Evolutionary conservation across 2,329 filamentous ascomycete genomes (phyloP).

Genomic region (Trichoderma arundinaceum): DNA sequence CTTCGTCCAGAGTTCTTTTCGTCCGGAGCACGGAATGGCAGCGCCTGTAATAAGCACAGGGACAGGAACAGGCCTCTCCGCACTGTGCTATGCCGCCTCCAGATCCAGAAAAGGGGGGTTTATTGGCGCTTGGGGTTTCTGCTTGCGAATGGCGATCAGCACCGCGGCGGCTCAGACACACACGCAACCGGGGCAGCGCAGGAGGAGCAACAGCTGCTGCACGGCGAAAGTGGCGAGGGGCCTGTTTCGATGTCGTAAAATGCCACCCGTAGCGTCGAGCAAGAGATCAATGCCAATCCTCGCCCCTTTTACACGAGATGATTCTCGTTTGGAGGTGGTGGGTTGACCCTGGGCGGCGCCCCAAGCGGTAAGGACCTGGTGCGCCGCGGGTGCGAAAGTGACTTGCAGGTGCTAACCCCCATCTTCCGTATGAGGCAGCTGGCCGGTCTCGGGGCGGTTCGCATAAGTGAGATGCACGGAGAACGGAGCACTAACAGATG

Average conservation of each 20-base stretch:
- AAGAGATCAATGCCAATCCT: not conserved
- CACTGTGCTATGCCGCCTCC: not conserved
- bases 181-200: not conserved
- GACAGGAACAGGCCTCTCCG: not conserved
- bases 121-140: not conserved
- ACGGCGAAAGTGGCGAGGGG: not conserved
- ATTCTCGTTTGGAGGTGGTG: conserved; percentile 1
- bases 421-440: conserved; percentile 10
- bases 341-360: not conserved
- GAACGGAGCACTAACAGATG: too few species aligned
- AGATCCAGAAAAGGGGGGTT: conserved; percentile 27
- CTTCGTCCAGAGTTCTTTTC: too few species aligned
- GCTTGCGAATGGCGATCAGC: conserved; percentile 24
- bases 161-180: not conserved
- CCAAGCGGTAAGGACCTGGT: not conserved
- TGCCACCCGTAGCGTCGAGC: too few species aligned
- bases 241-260: too few species aligned
- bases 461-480: not conserved
- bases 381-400: not conserved
- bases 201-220: not conserved
- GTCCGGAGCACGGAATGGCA: not conserved
- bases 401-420: not conserved
- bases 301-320: conserved; percentile 9
- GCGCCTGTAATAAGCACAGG: not conserved
- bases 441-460: not conserved